These are phyloP conservation scores for Candida pini DNA, from an alignment of 805 yeast species.

Conservation along the genomic window DNA sequence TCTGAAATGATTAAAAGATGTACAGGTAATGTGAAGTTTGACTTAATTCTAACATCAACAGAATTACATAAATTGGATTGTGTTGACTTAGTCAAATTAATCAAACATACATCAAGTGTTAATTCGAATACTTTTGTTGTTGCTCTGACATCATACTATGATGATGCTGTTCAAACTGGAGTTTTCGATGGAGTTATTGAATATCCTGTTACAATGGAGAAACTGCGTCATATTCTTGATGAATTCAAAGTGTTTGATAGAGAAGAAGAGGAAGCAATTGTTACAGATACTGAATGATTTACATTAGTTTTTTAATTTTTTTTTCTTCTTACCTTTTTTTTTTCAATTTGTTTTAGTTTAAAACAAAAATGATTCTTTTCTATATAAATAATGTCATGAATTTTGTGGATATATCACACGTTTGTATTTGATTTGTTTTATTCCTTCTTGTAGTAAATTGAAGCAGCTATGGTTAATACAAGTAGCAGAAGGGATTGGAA, in stretches of 20 bases:
- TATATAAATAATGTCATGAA: too few relatives aligned
- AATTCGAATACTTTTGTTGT: slow-evolving; percentile 74
- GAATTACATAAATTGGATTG: slow-evolving; percentile 63
- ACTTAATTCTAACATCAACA: slow-evolving; percentile 72
- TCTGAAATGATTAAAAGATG: slow-evolving; percentile 79
- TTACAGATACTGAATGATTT: slow-evolving; percentile 27
- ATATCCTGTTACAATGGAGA: slow-evolving; percentile 51
- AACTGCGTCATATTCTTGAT: slow-evolving; percentile 27
- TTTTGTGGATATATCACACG: too few relatives aligned
- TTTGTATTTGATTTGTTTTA: too few relatives aligned
- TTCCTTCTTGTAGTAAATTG: too few relatives aligned
- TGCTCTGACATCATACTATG: slow-evolving; percentile 65
- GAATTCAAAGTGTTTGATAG: slow-evolving; percentile 15
- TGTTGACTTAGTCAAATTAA: slow-evolving; percentile 69
- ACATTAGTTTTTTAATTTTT: background rate
- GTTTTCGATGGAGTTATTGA: slow-evolving; percentile 67
- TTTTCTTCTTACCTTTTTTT: background rate
- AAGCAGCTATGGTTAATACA: background rate
- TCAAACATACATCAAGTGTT: slow-evolving; percentile 69
- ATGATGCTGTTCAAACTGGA: slow-evolving; percentile 53
- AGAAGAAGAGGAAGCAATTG: slow-evolving; percentile 28
- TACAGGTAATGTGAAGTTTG: slow-evolving; percentile 79
- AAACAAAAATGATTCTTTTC: background rate
- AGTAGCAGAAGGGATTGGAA: background rate
- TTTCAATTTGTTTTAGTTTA: too few relatives aligned